Evolutionary conservation across 441 rosid species (phyloP), one percentile per base, ranked within the genome.

Genomic region (Bocquillonia castaneifolia): DNA sequence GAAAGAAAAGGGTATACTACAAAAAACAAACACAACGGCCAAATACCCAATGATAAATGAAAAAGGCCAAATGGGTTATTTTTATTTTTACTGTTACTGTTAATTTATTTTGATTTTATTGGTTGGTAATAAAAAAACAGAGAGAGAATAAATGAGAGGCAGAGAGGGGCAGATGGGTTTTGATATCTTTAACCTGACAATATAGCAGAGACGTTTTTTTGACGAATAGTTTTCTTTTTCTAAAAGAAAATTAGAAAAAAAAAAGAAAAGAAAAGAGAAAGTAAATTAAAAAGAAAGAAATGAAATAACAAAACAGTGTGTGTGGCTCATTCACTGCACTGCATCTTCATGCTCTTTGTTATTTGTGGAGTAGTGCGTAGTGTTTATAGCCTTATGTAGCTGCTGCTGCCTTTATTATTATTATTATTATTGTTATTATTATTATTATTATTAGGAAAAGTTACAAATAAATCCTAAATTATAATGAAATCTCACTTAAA

Each of bases 61-160:
- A 70, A 64, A 67, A 55, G 61, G 57, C 68, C 74, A 76, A 63
- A 28, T 54, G 37, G 28, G 12, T 28, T 57, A 40, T 42, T 10
- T n/a, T 28, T n/a, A 32, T 15, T 37, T 14, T 31, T 28, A 52
- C 4, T 3, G 3, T 22, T 7, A 0, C 5, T 5, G 25, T 47
- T 26, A 9, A 32, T 32, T 12, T 15, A 17, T 56, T n/a, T 31
- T 23, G 40, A 36, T 0, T 52, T 0, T 6, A 50, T 13, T 61
- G 25, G 25, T 12, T 61, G 52, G 32, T 14, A 63, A 63, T 17
- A 20, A 63, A 58, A 67, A 32, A 40, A 40, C 47, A 53, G 40
- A 44, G 42, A 56, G 26, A 69, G 71, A 73, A 56, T 69, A 69
- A 77, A 69, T 61, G 74, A 64, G 60, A 45, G 67, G 73, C 65